Evolutionary conservation across 2,329 filamentous ascomycete genomes (phyloP).

Genomic region (Arachnopeziza araneosa): DNA sequence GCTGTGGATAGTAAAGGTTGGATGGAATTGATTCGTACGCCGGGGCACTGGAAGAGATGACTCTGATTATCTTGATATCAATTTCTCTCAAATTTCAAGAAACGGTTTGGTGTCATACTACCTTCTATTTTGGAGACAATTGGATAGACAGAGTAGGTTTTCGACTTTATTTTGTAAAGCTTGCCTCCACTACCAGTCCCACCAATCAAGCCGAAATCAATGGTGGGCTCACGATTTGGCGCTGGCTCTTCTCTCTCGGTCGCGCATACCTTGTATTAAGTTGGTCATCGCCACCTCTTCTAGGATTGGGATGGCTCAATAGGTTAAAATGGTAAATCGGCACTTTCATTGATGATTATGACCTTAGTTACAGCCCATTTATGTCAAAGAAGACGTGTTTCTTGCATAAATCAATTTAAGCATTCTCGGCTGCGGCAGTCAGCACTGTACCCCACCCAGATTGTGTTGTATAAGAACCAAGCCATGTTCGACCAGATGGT

Average conservation of each 20-base stretch:
- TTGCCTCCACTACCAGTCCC: background rate
- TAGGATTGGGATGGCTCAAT: conserved; percentile 27
- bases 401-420: too few relatives aligned
- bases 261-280: conserved; percentile 25
- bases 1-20: conserved; percentile 25
- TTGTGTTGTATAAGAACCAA: too few relatives aligned
- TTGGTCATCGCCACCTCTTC: conserved; percentile 29
- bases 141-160: conserved; percentile 16
- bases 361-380: too few relatives aligned
- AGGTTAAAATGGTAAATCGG: too few relatives aligned
- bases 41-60: conserved; percentile 59
- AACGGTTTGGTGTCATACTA: conserved; percentile 66
- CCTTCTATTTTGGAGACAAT: conserved; percentile 22
- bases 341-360: too few relatives aligned
- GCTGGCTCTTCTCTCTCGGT: conserved; percentile 22
- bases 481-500: too few relatives aligned
- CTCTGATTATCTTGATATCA: conserved; percentile 55
- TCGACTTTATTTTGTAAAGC: background rate
- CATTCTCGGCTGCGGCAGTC: too few relatives aligned
- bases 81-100: conserved; percentile 64
- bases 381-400: too few relatives aligned
- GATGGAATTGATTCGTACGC: conserved; percentile 42
- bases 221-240: conserved; percentile 27
- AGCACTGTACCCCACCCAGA: too few relatives aligned
- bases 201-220: conserved; percentile 17